Evolutionary conservation across 352 stramenopile genomes (phyloP).

Genomic region (Stramenopiles sp.): DNA sequence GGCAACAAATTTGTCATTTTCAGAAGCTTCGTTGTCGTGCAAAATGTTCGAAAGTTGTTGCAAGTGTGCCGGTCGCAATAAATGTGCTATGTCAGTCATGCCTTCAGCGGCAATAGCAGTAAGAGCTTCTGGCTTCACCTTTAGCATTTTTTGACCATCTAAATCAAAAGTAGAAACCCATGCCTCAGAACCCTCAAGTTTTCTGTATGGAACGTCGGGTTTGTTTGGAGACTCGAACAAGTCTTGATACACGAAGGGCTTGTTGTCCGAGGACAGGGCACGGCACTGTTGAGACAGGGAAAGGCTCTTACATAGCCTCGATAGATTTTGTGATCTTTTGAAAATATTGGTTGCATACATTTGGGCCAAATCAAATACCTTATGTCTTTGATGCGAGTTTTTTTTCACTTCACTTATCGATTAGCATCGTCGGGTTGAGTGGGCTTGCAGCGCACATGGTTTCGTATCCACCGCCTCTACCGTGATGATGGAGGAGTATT

Average conservation of each 20-base stretch:
- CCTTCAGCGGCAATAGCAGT: slow-evolving; percentile 9
- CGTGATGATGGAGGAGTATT: too few relatives aligned
- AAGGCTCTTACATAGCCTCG: too few relatives aligned
- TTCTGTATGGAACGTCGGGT: slow-evolving; percentile 29
- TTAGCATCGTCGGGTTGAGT: too few relatives aligned
- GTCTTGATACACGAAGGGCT: slow-evolving; percentile 28
- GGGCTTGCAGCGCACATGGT: too few relatives aligned
- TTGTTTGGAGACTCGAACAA: slow-evolving; percentile 28
- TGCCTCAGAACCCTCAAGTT: slow-evolving; percentile 25
- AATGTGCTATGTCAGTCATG: slow-evolving; percentile 47
- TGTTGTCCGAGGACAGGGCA: too few relatives aligned
- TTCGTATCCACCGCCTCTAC: too few relatives aligned
- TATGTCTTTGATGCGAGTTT: too few relatives aligned
- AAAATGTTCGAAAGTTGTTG: slow-evolving; percentile 55
- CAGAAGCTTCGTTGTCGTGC: slow-evolving; percentile 55
- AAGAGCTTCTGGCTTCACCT: slow-evolving; percentile 29
- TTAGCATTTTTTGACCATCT: slow-evolving; percentile 31
- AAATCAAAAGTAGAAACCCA: slow-evolving; percentile 30
- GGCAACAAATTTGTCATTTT: slow-evolving; percentile 66
- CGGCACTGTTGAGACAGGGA: too few relatives aligned
- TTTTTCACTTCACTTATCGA: too few relatives aligned
- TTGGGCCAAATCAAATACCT: too few relatives aligned
- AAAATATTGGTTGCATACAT: too few relatives aligned
- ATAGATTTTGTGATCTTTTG: too few relatives aligned
- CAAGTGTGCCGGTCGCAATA: slow-evolving; percentile 52